Conservation (phyloP, 306 rosid species). For the Spatholobus suberectus region DNA sequence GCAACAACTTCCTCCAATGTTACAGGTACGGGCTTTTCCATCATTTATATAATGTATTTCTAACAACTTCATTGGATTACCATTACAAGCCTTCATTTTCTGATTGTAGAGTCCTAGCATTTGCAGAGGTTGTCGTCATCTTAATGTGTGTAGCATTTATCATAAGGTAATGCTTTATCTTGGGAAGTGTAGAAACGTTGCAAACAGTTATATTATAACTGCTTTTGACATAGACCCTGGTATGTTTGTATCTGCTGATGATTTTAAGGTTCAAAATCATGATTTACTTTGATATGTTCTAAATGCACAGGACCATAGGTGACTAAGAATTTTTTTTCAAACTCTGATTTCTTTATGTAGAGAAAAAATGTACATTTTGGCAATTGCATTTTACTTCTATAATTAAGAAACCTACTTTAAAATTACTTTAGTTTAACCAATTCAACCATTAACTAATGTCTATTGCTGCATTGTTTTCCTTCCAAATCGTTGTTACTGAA, state of each 20-base stretch:
- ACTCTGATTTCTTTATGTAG: conserved; percentile 6
- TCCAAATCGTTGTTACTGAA: conserved; percentile 25
- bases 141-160: conserved; percentile 80
- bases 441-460: conserved; percentile 11
- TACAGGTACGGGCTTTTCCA: conserved; percentile 54
- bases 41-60: conserved; percentile 34
- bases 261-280: conserved; percentile 20
- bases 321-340: neutral
- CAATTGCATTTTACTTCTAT: conserved; percentile 24
- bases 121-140: conserved; percentile 95
- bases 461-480: conserved; percentile 10
- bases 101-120: conserved; percentile 67
- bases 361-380: neutral
- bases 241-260: conserved; percentile 8
- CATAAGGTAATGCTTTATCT: conserved; percentile 73
- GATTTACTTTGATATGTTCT: neutral
- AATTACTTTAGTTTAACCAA: neutral
- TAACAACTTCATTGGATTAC: conserved; percentile 18
- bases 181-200: conserved; percentile 3
- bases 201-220: neutral
- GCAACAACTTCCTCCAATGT: conserved; percentile 87
- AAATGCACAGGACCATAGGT: conserved; percentile 1
- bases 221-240: neutral
- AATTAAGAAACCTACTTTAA: conserved; percentile 17
- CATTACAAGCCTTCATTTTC: conserved; percentile 39